Evolutionary conservation across 805 yeast genomes (phyloP).

Genomic region (Candida parachauliodes): DNA sequence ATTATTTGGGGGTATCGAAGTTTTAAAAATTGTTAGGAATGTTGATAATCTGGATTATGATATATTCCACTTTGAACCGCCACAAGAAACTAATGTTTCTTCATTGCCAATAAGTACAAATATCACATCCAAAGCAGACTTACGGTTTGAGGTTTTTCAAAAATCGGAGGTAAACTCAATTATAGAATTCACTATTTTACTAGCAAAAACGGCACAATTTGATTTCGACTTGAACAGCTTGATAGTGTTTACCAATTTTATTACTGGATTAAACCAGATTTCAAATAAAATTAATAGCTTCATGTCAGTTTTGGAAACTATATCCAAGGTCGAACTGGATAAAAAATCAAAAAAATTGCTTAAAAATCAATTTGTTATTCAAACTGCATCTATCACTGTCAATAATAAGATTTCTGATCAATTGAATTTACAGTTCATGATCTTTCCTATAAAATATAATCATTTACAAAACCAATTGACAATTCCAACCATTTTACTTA

Average conservation of each 20-base stretch:
- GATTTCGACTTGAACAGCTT: constrained; percentile 19
- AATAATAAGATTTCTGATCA: constrained; percentile 17
- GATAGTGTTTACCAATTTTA: constrained; percentile 25
- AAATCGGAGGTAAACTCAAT: constrained; percentile 11
- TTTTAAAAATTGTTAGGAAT: constrained; percentile 22
- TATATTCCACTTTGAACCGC: constrained; percentile 24
- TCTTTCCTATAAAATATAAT: constrained; percentile 46
- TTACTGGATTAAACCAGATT: constrained; percentile 20
- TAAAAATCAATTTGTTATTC: constrained; percentile 29
- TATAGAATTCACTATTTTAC: constrained; percentile 36
- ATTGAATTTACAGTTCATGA: constrained; percentile 18
- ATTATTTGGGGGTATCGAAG: constrained; percentile 47
- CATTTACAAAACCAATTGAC: constrained; percentile 28
- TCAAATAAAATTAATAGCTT: constrained; percentile 16
- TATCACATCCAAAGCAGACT: constrained; percentile 37
- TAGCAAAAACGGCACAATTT: constrained; percentile 39
- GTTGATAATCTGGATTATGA: constrained; percentile 15
- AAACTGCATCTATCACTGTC: constrained; percentile 36
- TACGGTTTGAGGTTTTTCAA: constrained; percentile 48
- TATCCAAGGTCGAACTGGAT: background rate
- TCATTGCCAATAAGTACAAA: constrained; percentile 7
- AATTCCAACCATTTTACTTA: constrained; percentile 30
- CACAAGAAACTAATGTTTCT: constrained; percentile 1
- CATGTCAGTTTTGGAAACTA: constrained; percentile 9
- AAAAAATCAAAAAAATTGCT: background rate